Percentiles rank a stretch among this genome's conserved stretches.
Evolutionary conservation across 805 yeast species (phyloP).

Genomic region (Kodamaea nitidulidarum): DNA sequence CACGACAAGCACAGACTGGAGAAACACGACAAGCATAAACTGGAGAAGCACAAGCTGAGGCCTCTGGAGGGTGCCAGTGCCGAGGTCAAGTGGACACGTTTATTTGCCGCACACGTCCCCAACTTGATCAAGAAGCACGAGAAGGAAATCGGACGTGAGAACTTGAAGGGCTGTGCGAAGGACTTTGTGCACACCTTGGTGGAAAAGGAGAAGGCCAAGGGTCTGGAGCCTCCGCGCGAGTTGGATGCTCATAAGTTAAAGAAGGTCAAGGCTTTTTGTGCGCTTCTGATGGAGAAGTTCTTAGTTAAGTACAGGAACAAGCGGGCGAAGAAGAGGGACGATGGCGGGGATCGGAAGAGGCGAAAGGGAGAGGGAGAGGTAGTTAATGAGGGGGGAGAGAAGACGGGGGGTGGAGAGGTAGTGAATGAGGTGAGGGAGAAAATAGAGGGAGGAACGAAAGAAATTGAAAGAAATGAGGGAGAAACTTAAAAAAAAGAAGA

Average conservation of each 20-base stretch:
- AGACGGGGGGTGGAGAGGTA: neutral
- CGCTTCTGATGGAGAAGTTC: slow-evolving; percentile 64
- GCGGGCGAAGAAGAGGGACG: slow-evolving; percentile 19
- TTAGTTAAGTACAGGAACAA: slow-evolving; percentile 45
- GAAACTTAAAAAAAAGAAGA: neutral
- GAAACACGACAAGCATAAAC: slow-evolving; percentile 7
- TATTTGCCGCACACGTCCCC: slow-evolving; percentile 75
- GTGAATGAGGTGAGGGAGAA: neutral
- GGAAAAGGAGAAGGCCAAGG: slow-evolving; percentile 58
- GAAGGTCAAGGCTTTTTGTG: slow-evolving; percentile 65
- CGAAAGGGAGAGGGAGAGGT: neutral
- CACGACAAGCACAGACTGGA: slow-evolving; percentile 10
- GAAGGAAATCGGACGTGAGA: slow-evolving; percentile 64
- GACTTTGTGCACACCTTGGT: slow-evolving; percentile 69
- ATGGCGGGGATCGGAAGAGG: slow-evolving; percentile 4
- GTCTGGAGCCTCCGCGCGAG: slow-evolving; percentile 47
- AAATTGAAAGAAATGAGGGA: neutral
- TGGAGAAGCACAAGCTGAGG: neutral
- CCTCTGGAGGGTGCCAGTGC: too few species aligned
- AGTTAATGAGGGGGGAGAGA: neutral
- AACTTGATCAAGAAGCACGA: slow-evolving; percentile 68
- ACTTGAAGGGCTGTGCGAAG: slow-evolving; percentile 70
- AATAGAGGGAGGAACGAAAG: neutral
- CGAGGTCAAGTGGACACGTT: slow-evolving; percentile 38
- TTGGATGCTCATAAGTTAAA: slow-evolving; percentile 60